These are phyloP conservation scores for Micractinium sp. DNA, from an alignment of 139 green algal genomes.

Conservation along the genomic window DNA sequence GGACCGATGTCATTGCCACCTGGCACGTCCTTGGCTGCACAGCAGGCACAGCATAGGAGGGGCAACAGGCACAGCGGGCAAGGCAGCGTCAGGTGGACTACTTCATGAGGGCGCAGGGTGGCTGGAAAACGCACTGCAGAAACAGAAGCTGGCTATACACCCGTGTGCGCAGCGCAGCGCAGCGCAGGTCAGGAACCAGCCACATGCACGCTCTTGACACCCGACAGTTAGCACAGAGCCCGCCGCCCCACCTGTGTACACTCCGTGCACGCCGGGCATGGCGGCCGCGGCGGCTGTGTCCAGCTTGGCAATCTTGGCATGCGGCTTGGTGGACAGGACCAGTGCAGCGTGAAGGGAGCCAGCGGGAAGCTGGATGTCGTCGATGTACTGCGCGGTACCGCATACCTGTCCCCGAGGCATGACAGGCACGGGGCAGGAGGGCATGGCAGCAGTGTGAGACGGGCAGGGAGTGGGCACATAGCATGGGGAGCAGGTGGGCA, in stretches of 20 bases:
- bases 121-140: background rate
- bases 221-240: no score
- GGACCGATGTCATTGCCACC: constrained; percentile 85
- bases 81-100: background rate
- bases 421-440: background rate
- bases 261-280: constrained; percentile 42
- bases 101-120: no score
- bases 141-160: background rate
- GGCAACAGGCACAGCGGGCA: background rate
- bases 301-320: constrained; percentile 80
- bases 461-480: background rate
- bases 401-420: background rate
- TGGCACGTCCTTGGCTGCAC: constrained; percentile 57
- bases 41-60: no score
- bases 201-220: background rate
- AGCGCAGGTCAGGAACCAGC: background rate
- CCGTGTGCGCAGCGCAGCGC: background rate
- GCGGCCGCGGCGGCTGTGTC: constrained; percentile 71
- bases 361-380: constrained; percentile 83
- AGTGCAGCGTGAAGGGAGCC: constrained; percentile 81
- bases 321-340: constrained; percentile 79
- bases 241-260: constrained; percentile 19
- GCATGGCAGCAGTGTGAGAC: background rate
- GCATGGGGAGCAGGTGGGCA: no score
- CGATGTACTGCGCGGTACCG: constrained; percentile 43